Evolutionary conservation across 129 eudicot genomes (phyloP), one percentile per base, ranked within the genome.

Genomic region (Smallanthus sonchifolius): DNA sequence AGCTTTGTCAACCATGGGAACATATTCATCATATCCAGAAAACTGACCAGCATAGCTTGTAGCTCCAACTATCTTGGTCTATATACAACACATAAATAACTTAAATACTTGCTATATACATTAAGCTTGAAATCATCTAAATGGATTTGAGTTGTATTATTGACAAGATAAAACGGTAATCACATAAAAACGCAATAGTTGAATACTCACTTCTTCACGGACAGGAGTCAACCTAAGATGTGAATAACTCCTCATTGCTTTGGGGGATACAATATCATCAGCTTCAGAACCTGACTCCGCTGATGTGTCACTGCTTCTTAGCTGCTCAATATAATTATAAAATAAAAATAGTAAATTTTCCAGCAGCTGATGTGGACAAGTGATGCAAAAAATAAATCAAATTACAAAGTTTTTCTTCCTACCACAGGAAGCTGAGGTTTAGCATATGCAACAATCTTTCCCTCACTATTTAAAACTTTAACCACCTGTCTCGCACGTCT

Each of bases 241-340:
- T 36, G 98, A 84, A 73, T 83, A 92, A 75, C 65, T 89, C 62
- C 87, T 87, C 69, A 65, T 57, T 59, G 90, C 95, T 86, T 92
- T 89, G 40, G 98, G 98, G 19, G 96, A 92, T 67, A 92, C 92
- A 67, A 92, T 89, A 81, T 92, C 98, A 72, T 92, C 98, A 85
- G 98, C 98, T 82, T 92, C 98, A 54, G 98, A 92, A 4, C 98
- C 98, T 11, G 98, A 92, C 71, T 92, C 96, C 0, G 96, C 96
- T 63, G 97, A 92, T 34, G 98, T 87, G 72, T 92, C 98, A 74
- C 98, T 92, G 30, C 96, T 80, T 84, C 87, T 92, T 61, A 92
- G 39, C 95, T 87, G 85, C 64, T 79, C 75, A 79, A 32, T 32
- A 48, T 14, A 34, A 32, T 35, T 37, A 66, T n/a, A 13, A 63